Evolutionary conservation across 2,329 filamentous ascomycete species (phyloP).

Genomic region (Neophaeococcomyces aloes): DNA sequence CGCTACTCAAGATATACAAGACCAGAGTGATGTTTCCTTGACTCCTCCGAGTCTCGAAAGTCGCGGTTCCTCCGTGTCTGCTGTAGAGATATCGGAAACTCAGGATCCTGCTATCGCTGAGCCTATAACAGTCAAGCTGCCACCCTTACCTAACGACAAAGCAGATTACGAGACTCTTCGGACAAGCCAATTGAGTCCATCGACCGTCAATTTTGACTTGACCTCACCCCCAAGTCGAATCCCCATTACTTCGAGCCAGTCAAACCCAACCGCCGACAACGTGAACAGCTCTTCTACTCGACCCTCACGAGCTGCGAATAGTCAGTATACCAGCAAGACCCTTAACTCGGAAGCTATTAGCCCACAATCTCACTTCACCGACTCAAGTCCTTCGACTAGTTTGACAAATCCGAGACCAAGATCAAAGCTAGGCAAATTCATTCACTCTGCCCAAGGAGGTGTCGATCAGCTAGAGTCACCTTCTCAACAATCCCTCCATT

Average conservation of each 20-base stretch:
- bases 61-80: slow-evolving; percentile 7
- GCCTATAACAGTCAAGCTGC: slow-evolving; percentile 11
- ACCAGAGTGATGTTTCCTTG: not conserved
- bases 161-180: slow-evolving; percentile 15
- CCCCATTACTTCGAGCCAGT: slow-evolving; percentile 1
- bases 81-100: slow-evolving; percentile 16
- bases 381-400: not conserved
- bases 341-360: not conserved
- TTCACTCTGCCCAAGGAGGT: not conserved
- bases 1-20: not conserved
- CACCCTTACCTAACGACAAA: slow-evolving; percentile 8
- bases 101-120: slow-evolving; percentile 6
- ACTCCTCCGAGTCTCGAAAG: slow-evolving; percentile 5
- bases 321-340: not conserved
- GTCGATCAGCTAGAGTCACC: not conserved
- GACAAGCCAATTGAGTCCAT: slow-evolving; percentile 11
- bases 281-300: too few relatives aligned
- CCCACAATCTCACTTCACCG: not conserved
- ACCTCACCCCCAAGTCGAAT: slow-evolving; percentile 1
- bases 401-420: not conserved
- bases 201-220: not conserved
- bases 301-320: not conserved
- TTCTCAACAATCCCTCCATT: not conserved
- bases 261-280: too few relatives aligned
- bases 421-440: slow-evolving; percentile 3